phyloP scores from a whole-genome alignment of 176 grass and related monocot genomes.

The sorghum (Sorghum bicolor) region DNA sequence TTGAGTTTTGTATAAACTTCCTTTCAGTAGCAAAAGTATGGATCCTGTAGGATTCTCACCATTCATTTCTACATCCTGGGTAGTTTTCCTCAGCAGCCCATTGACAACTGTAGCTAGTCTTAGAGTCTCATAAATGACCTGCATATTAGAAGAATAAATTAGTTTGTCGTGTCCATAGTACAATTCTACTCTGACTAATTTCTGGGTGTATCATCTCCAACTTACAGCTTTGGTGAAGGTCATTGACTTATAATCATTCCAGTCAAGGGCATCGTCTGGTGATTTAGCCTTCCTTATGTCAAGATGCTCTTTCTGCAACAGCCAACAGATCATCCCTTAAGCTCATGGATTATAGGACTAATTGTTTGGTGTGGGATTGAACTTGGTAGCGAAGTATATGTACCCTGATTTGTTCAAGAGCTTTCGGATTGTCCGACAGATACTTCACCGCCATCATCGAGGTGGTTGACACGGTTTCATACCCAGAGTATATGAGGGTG shows the following conservation, averaged over 20 bases:
- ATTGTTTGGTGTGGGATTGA: not conserved
- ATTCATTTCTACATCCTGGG: slow-evolving; percentile 85
- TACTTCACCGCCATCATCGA: slow-evolving; percentile 98
- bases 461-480: slow-evolving; percentile 92
- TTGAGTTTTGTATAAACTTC: not conserved
- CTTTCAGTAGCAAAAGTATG: not conserved
- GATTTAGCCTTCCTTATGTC: slow-evolving; percentile 60
- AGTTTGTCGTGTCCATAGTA: not conserved
- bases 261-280: slow-evolving; percentile 50
- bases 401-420: slow-evolving; percentile 82
- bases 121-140: slow-evolving; percentile 89
- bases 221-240: slow-evolving; percentile 86
- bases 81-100: slow-evolving; percentile 92
- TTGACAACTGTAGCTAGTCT: slow-evolving; percentile 94
- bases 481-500: slow-evolving; percentile 91
- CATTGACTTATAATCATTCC: slow-evolving; percentile 88
- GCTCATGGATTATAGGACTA: not conserved
- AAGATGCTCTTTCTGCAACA: slow-evolving; percentile 74
- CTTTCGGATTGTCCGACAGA: slow-evolving; percentile 69
- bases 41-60: slow-evolving; percentile 41
- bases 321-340: slow-evolving; percentile 12
- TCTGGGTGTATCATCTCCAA: slow-evolving; percentile 10
- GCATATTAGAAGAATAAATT: slow-evolving; percentile 11
- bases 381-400: not conserved
- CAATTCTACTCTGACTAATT: not conserved